These are phyloP conservation scores for Steccherinum ochraceum DNA, from an alignment of 768 basidiomycete genomes.

Conservation along the genomic window DNA sequence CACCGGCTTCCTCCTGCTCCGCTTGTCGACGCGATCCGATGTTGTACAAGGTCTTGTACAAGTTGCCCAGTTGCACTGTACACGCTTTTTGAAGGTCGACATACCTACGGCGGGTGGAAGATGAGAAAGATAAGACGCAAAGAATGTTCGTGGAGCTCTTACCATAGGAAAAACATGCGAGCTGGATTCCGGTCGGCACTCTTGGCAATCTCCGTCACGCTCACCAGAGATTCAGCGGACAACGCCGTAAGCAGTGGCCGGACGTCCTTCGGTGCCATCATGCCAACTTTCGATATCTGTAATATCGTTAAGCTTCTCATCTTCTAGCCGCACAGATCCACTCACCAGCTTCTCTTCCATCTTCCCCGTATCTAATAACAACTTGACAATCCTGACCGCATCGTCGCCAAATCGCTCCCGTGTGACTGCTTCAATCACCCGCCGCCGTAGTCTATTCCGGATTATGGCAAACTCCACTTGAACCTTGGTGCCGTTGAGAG, in stretches of 20 bases:
- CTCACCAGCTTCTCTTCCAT: conserved; percentile 90
- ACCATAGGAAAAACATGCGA: conserved; percentile 92
- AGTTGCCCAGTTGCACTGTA: conserved; percentile 62
- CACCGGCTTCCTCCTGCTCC: conserved; percentile 60
- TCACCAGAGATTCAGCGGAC: conserved; percentile 76
- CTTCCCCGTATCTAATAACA: conserved; percentile 79
- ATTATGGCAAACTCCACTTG: conserved; percentile 78
- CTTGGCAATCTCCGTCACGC: conserved; percentile 89
- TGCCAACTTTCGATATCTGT: conserved; percentile 87
- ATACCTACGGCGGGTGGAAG: conserved; percentile 50
- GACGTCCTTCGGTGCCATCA: conserved; percentile 88
- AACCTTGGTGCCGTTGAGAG: conserved; percentile 63
- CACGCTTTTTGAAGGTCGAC: conserved; percentile 84
- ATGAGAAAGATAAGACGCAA: neutral
- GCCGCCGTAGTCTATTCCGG: conserved; percentile 56
- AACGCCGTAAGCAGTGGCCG: conserved; percentile 75
- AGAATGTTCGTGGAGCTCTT: too few relatives aligned
- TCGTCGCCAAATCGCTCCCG: conserved; percentile 79
- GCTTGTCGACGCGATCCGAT: conserved; percentile 65
- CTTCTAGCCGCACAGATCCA: neutral
- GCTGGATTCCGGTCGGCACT: conserved; percentile 86
- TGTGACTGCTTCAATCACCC: conserved; percentile 71
- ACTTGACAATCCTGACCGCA: conserved; percentile 74
- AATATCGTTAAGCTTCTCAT: neutral
- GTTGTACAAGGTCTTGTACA: conserved; percentile 92